Evolutionary conservation across 1,139 yeast species (phyloP), one percentile per base, ranked within the genome.

Genomic region (Suhomyces choctaworum): DNA sequence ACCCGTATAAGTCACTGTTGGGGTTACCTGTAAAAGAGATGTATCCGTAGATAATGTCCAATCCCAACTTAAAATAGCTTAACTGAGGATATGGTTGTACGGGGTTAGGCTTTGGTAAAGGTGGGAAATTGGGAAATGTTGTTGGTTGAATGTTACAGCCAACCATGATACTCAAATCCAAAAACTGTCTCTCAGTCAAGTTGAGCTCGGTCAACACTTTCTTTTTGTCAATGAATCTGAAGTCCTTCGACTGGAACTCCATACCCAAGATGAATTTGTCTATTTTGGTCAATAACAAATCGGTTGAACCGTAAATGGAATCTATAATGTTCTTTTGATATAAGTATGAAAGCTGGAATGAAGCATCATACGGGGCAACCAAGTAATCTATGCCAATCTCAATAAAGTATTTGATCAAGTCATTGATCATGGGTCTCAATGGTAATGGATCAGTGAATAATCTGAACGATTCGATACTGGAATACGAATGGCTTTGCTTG

Each of bases 281-380:
- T 25, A 85, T 73, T 25, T 66, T 62, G 11, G 76, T 69, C 54
- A 90, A 66, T 31, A 90, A 64, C 30, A 81, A 70, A 50, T 92
- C 97, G 2, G 90, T 81, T 7, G 96, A 84, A 1, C 95, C 95
- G 57, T 80, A 88, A 24, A 90, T 77, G 1, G 86, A 80, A 58
- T 90, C 95, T 37, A 90, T 76, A 27, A 72, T 60, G 3, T 66
- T 70, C 32, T 64, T 70, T 36, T 72, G 73, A 45, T 74, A 67
- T 50, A 90, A 64, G 51, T 87, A 88, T 7, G 87, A 78, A 48
- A 92, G 68, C 60, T 92, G 97, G 36, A 85, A 78, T 57, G 89
- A 80, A 0, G 97, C 79, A 37, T 81, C 75, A 53, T 82, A 89
- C 2, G 98, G 98, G 21, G 95, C 84, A 12, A 89, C 77, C 41